Evolutionary conservation across 352 stramenopile species (phyloP).

Genomic region (Globisporangium solare): DNA sequence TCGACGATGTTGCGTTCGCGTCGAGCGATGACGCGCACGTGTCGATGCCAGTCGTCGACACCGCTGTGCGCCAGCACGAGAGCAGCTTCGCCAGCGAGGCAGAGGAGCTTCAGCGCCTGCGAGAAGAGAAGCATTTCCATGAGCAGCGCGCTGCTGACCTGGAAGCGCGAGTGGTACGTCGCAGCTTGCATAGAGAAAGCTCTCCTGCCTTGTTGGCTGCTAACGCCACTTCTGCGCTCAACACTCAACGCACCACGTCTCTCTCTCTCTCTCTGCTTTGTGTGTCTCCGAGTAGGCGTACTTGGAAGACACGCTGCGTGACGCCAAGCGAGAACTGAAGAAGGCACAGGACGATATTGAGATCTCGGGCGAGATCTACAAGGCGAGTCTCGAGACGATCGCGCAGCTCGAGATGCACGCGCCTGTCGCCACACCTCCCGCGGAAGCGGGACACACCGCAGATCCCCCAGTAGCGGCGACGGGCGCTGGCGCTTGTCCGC

Average conservation of each 20-base stretch:
- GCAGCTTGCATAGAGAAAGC: too few relatives aligned
- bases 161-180: slow-evolving; percentile 1
- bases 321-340: slow-evolving; percentile 33
- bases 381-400: slow-evolving; percentile 62
- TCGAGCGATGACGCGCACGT: neutral
- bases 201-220: too few relatives aligned
- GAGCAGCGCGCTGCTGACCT: neutral
- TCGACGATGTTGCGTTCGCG: neutral
- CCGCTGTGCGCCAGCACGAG: too few relatives aligned
- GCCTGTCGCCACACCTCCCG: slow-evolving; percentile 3
- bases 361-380: slow-evolving; percentile 57
- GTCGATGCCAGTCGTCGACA: neutral
- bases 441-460: neutral
- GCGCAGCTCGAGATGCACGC: slow-evolving; percentile 28
- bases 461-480: too few relatives aligned
- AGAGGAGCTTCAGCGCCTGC: slow-evolving; percentile 15
- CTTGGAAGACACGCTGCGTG: slow-evolving; percentile 29
- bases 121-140: slow-evolving; percentile 13
- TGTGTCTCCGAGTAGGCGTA: too few relatives aligned
- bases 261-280: too few relatives aligned
- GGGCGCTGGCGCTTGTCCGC: too few relatives aligned
- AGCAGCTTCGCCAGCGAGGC: neutral
- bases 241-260: too few relatives aligned
- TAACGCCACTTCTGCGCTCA: too few relatives aligned
- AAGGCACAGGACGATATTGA: slow-evolving; percentile 30